Evolutionary conservation across 805 yeast genomes (phyloP).

Genomic region (Metschnikowia noctiluminum): DNA sequence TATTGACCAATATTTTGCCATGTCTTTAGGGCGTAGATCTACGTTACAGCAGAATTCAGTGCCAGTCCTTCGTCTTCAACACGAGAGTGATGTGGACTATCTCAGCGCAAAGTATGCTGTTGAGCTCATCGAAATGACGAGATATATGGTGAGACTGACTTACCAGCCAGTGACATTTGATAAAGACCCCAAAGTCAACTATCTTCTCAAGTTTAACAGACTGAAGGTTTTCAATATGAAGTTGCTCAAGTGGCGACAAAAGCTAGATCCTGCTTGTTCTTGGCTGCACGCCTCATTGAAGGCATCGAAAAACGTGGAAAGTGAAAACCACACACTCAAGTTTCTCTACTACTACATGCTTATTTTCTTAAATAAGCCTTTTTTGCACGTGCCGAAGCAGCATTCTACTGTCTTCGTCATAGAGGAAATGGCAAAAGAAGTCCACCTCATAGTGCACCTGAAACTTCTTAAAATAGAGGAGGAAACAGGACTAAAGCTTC

Average conservation of each 20-base stretch:
- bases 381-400: slow-evolving; percentile 18
- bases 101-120: slow-evolving; percentile 12
- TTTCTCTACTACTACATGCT: slow-evolving; percentile 15
- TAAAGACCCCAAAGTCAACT: slow-evolving; percentile 17
- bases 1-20: slow-evolving; percentile 14
- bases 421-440: slow-evolving; percentile 18
- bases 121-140: slow-evolving; percentile 15
- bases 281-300: slow-evolving; percentile 17
- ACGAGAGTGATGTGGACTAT: slow-evolving; percentile 12
- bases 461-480: slow-evolving; percentile 10
- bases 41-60: slow-evolving; percentile 5
- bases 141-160: slow-evolving; percentile 16
- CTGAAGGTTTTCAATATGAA: slow-evolving; percentile 16
- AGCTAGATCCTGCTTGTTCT: slow-evolving; percentile 11
- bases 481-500: slow-evolving; percentile 2
- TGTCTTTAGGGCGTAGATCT: slow-evolving; percentile 15
- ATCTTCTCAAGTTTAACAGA: slow-evolving; percentile 18
- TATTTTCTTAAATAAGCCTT: slow-evolving; percentile 19
- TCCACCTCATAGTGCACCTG: slow-evolving; percentile 12
- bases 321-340: slow-evolving; percentile 18
- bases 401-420: slow-evolving; percentile 16
- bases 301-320: slow-evolving; percentile 10
- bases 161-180: slow-evolving; percentile 17
- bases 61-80: slow-evolving; percentile 14
- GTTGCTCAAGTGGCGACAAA: slow-evolving; percentile 17